Conservation (phyloP, 192 early-diverging fungal species). For the Allomyces javanicus region DNA sequence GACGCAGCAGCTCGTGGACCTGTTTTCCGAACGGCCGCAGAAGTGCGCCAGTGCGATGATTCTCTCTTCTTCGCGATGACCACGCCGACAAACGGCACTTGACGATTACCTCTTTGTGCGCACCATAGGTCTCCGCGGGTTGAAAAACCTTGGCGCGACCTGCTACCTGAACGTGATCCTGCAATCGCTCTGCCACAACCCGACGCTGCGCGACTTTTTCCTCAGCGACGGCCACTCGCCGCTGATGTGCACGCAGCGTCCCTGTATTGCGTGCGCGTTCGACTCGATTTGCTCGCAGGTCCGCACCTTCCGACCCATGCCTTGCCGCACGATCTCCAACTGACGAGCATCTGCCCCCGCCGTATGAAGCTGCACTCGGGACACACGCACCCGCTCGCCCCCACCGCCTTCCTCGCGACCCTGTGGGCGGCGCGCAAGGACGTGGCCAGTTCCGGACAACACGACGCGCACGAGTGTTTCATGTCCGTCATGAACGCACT, state of each 20-base stretch:
- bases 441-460: constrained; percentile 80
- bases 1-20: not conserved
- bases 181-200: constrained; percentile 83
- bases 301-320: no score
- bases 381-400: constrained; percentile 53
- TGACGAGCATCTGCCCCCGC: no score
- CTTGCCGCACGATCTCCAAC: no score
- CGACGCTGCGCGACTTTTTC: constrained; percentile 69
- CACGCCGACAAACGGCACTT: not conserved
- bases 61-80: no score
- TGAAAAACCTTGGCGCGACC: constrained; percentile 81
- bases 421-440: constrained; percentile 79
- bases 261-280: constrained; percentile 87
- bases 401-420: constrained; percentile 57
- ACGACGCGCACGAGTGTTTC: constrained; percentile 96
- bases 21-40: not conserved
- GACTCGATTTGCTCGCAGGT: constrained; percentile 62
- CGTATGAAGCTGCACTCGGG: constrained; percentile 45
- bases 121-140: constrained; percentile 48
- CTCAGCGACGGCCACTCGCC: constrained; percentile 74
- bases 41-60: not conserved
- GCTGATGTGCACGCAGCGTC: constrained; percentile 30
- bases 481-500: constrained; percentile 73
- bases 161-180: constrained; percentile 92
- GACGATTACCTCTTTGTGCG: not conserved